Evolutionary conservation across 768 basidiomycete species (phyloP), one percentile per base, ranked within the genome.

Genomic region (Trametes maxima): DNA sequence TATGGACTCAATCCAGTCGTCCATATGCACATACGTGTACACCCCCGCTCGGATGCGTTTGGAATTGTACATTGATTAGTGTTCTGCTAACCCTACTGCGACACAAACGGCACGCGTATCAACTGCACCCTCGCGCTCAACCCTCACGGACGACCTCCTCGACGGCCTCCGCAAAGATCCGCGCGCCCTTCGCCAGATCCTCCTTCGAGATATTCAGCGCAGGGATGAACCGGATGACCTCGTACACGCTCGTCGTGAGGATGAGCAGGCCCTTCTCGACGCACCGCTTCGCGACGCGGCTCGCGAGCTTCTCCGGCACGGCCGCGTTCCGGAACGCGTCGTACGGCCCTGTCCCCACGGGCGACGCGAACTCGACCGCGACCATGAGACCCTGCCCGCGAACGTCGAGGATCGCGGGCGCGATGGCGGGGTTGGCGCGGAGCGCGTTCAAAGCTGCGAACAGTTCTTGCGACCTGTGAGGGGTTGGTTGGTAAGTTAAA

Each of bases 221-320:
- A 4, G 96, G 96, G 68, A 98, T 98, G 79, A 98, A 97, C 69
- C 95, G 80, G 59, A 97, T 78, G 14, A 89, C 89, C 72, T 95
- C 90, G 72, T 90, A 95, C 24, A 92, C 81, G 52, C 90, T 92
- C 24, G 95, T 97, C 13, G 95, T 96, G 59, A 98, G 78, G 42
- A 96, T 84, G 50, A 97, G 72, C 78, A 98, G 75, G 21, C 92
- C 94, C 71, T 91, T 88, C 71, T 94, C 90, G 63, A 93, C 79
- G 73, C 95, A 97, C 68, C 83, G 85, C 70, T 85, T 85, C 62
- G 90, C 82, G 10, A 97, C 84, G 28, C 88, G 81, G 52, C 79
- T 78, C 3, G 94, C 88, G 59, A 95, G 77, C 70, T 79, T 82
- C 68, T 75, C 75, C 44, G 82, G 80, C 2, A 77, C 78, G 14